phyloP scores from a whole-genome alignment of 768 basidiomycete genomes.

The Coprinopsis marcescibilis region DNA sequence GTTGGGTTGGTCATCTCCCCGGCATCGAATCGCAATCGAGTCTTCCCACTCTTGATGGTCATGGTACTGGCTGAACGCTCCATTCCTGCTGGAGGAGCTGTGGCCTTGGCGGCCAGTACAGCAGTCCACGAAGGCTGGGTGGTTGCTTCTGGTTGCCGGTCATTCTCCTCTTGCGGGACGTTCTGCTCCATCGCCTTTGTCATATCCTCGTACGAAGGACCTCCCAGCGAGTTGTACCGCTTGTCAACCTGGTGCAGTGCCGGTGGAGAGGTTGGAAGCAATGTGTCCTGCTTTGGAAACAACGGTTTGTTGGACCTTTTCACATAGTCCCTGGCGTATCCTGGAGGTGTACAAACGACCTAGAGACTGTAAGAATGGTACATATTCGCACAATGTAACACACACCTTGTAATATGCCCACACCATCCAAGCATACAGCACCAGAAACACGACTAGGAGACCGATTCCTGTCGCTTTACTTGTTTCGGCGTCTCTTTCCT shows the following conservation, averaged over 20 bases:
- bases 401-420: constrained; percentile 78
- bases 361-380: no score
- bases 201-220: constrained; percentile 39
- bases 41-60: constrained; percentile 6
- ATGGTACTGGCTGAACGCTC: constrained; percentile 6
- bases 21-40: background rate
- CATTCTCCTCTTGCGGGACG: no score
- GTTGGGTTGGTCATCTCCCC: constrained; percentile 9
- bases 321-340: constrained; percentile 57
- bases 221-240: constrained; percentile 26
- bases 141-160: background rate
- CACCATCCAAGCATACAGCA: constrained; percentile 63
- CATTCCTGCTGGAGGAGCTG: background rate
- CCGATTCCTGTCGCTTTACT: constrained; percentile 53
- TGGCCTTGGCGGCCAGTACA: background rate
- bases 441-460: constrained; percentile 54
- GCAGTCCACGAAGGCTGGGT: no score
- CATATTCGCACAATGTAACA: no score
- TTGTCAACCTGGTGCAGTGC: background rate
- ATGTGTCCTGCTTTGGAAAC: constrained; percentile 2
- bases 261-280: background rate
- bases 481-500: constrained; percentile 36
- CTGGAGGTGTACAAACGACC: constrained; percentile 65
- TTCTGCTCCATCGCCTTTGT: constrained; percentile 3
- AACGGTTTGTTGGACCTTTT: background rate